Evolutionary conservation across 2,329 filamentous ascomycete species (phyloP).

Genomic region (Xylaria sp.): DNA sequence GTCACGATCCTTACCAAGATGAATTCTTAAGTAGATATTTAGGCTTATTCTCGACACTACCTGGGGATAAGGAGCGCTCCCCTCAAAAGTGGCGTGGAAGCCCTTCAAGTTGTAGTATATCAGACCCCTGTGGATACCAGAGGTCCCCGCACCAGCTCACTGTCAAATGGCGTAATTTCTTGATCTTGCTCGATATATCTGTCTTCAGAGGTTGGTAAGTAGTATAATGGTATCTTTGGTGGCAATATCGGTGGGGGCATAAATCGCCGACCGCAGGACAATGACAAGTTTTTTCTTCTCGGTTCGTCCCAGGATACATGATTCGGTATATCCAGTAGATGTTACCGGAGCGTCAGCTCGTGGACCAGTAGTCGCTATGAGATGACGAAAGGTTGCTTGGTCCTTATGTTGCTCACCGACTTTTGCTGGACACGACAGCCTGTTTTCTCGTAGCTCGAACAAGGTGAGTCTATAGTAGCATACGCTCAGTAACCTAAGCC

Average conservation of each 20-base stretch:
- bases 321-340: conserved; percentile 8
- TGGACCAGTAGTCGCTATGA: neutral
- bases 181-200: neutral
- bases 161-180: conserved; percentile 24
- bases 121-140: conserved; percentile 15
- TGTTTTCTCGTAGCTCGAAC: conserved; percentile 10
- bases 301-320: neutral
- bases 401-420: conserved; percentile 47
- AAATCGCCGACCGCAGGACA: neutral
- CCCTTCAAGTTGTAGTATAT: conserved; percentile 28
- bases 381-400: conserved; percentile 5
- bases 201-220: neutral
- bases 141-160: conserved; percentile 29
- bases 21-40: neutral
- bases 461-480: conserved; percentile 31
- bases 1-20: neutral
- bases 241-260: conserved; percentile 26
- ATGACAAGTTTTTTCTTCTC: neutral
- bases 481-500: conserved; percentile 21
- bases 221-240: conserved; percentile 14
- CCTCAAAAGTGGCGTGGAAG: neutral
- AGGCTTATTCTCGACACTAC: neutral
- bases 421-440: conserved; percentile 39
- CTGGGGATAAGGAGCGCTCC: neutral
- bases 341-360: conserved; percentile 11